Evolutionary conservation across 2,329 filamentous ascomycete species (phyloP), one percentile per base, ranked within the genome.

Genomic region (Trichoderma citrinoviride): DNA sequence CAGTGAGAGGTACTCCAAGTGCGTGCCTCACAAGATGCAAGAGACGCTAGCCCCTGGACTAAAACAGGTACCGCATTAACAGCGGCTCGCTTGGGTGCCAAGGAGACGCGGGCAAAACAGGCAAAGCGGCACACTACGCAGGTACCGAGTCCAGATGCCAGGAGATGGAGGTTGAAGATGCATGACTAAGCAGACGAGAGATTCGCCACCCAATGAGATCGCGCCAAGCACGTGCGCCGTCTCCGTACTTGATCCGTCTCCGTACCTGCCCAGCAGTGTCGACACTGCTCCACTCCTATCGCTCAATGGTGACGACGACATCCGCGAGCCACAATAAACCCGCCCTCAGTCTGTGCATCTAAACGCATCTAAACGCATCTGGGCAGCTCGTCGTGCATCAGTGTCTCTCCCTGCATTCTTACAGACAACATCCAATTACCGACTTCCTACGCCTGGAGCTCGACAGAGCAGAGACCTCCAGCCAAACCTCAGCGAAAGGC

Each of bases 261-360:
- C 50, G 25, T 41, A 12, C 33, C 47, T 37, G 33, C 33, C 33
- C 33, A 37, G 33, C 33, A 12, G 33, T 37, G n/a, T 29, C 40
- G 37, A 57, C 25, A 5, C 41, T 27, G 21, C 55, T 58, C 55
- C 52, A 64, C 50, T 47, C 61, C 49, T 29, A 33, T 54, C 40
- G 25, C 54, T 44, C 43, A 25, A 57, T 64, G 33, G 61, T 64
- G 61, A 64, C 61, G 61, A 64, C 61, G 52, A 56, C 61, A 55
- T 44, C 61, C 17, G 21, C 37, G 10, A 52, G 40, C 47, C 58
- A 27, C 40, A 58, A 46, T 15, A 46, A 58, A 46, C 21, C 19
- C 50, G 27, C 23, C 25, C 40, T 46, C 29, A 41, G 23, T 21
- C n/a, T 41, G 43, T 46, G 17, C 60, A 53, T 37, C 49, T n/a